Conservation (phyloP, 345 rosid species). For the Citrus trifoliata region DNA sequence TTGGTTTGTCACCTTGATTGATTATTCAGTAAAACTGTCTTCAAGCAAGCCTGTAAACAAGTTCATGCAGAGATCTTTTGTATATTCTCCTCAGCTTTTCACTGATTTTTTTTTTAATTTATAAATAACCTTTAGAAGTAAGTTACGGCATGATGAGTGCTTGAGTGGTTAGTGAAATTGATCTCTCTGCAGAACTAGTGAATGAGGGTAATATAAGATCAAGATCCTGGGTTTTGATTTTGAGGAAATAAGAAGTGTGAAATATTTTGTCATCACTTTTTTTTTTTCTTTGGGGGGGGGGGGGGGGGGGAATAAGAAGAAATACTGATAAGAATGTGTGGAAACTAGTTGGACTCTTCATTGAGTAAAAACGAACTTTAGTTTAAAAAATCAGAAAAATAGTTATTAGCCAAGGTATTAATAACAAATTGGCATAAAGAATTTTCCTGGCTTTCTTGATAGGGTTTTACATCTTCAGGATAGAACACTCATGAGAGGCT, state of each 20-base stretch:
- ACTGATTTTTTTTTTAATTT: neutral
- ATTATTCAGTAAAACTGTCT: neutral
- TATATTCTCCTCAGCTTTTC: neutral
- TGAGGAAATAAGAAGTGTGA: neutral
- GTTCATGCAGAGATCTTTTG: neutral
- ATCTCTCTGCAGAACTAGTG: neutral
- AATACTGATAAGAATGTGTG: neutral
- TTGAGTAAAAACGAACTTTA: neutral
- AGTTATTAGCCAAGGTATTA: neutral
- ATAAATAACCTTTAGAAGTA: neutral
- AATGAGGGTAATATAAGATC: neutral
- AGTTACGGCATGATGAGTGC: neutral
- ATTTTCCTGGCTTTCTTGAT: neutral
- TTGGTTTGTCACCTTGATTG: neutral
- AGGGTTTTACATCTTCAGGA: neutral
- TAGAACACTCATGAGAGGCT: neutral
- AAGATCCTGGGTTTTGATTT: neutral
- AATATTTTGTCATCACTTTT: neutral
- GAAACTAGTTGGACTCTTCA: neutral
- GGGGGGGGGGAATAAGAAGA: neutral
- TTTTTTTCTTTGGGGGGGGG: too few species aligned
- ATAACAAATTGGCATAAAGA: neutral
- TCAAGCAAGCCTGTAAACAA: neutral
- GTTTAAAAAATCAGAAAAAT: neutral
- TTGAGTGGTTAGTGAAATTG: neutral